Base-by-base conservation (phyloP, 78 protist species). In the Dictyostelium intermedium region DNA sequence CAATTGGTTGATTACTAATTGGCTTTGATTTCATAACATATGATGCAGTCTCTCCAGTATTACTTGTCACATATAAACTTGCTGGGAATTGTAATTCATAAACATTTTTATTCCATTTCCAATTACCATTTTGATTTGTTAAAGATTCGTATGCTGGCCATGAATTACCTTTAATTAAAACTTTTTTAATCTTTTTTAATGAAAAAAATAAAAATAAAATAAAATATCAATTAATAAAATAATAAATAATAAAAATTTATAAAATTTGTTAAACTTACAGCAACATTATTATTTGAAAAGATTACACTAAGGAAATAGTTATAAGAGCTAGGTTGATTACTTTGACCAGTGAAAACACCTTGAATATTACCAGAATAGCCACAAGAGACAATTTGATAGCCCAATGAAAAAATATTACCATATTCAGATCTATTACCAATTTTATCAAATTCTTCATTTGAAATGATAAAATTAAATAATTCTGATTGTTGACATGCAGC, bases 361-460 rank as follows among this genome's bases (percentile, higher is more conserved):
- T 70, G 41, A 6, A 87, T 47, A 20, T 53, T 78, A 14, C 79
- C 85, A 5, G 10, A n/a, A 35, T 39, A 83, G 5, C 80, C 92
- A 60, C 92, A 87, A 7, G 83, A 39, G 4, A 87, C 92, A 16
- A n/a, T 50, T 77, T 87, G 92, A 37, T 77, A 87, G 16, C 92
- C 85, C 13, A 87, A 41, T 60, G 92, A 87, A 61, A 53, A 87
- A 9, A 87, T 76, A 81, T 32, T 56, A n/a, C 82, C 56, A 37
- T 6, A 10, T 3, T 61, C 37, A 32, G 47, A 9, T 34, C 27
- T 3, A 23, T 14, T 27, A 37, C n/a, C n/a, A 34, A 72, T 76
- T 30, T 77, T 78, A 14, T 78, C 35, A 39, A 30, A 87, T 27
- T 76, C 83, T 16, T 14, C 37, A 18, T 56, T 78, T 50, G 77